These are phyloP conservation scores for Monosporozyma yasuniensis DNA, from an alignment of 805 yeast genomes.

Conservation along the genomic window DNA sequence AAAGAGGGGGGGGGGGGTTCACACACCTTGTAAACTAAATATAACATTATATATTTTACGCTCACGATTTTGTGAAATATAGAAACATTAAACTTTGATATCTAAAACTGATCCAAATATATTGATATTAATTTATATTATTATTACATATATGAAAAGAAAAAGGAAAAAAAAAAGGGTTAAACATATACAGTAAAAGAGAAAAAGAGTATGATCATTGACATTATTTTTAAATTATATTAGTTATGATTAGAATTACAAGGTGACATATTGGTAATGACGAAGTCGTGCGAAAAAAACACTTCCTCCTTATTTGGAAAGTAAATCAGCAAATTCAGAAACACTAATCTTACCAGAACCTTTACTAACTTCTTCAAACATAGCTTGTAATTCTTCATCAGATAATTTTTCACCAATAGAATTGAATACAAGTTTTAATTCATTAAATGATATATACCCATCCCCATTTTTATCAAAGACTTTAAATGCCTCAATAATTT, in stretches of 20 bases:
- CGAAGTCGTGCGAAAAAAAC: too few species aligned
- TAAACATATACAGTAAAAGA: neutral
- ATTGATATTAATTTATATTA: neutral
- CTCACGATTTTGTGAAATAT: neutral
- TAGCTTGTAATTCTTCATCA: slow-evolving; percentile 92
- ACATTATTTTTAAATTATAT: neutral
- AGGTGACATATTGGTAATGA: neutral
- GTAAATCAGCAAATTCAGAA: slow-evolving; percentile 85
- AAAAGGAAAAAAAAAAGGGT: neutral
- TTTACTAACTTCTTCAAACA: slow-evolving; percentile 89
- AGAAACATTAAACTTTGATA: slow-evolving; percentile 4
- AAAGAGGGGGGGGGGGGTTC: too few species aligned
- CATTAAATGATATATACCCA: slow-evolving; percentile 91
- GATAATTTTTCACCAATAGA: slow-evolving; percentile 93
- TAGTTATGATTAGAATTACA: neutral
- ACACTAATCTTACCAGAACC: slow-evolving; percentile 95
- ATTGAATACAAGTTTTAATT: slow-evolving; percentile 88
- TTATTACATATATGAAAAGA: neutral
- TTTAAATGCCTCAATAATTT: slow-evolving; percentile 92
- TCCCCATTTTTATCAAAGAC: slow-evolving; percentile 95
- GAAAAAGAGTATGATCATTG: neutral
- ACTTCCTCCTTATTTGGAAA: slow-evolving; percentile 46
- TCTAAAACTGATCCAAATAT: neutral
- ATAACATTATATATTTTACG: neutral
- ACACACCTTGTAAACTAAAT: too few species aligned